Evolutionary conservation across 2,329 filamentous ascomycete species (phyloP), one percentile per base, ranked within the genome.

Genomic region (Aspergillus japonicus): DNA sequence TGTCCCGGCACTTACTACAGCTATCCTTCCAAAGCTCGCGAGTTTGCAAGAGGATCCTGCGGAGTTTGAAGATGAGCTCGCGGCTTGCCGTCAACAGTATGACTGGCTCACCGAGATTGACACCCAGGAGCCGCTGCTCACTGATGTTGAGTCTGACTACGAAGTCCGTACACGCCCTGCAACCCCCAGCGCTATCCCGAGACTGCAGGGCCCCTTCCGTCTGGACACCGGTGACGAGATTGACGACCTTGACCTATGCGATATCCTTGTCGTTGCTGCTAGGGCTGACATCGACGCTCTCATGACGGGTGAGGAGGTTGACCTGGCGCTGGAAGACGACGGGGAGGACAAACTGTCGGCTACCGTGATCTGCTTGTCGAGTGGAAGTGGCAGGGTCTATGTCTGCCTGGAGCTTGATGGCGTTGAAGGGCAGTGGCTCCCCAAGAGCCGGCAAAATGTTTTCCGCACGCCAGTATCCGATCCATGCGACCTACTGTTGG

Each of bases 1-100:
- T 33, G 86, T 96, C 14, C 90, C 92, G 2, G 92, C 92, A 0
- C 82, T 97, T 23, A 91, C 91, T 0, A 88, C 94, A 0, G 90
- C 90, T 8, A 90, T 96, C 59, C 87, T 96, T 26, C 87, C 90
- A 44, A 92, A 91, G 64, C 78, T 89, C 29, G 71, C 78, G 4
- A 74, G 76, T 5, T 68, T 80, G 26, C 73, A 78, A 54, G 73
- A 77, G 14, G 75, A 80, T 29, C 59, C 73, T 0, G 68, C 77
- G 19, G 76, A 79, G 10, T 65, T 74, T 16, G 79, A 82, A 50
- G 76, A 82, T 44, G 77, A 83, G 66, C 74, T 74, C 55, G 76
- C 73, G 42, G 79, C 76, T 11, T 75, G 76, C 29, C 78, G 83
- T 29, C 84, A 86, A 61, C 86, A 88, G 66, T 80, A 82, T 57